phyloP scores from a whole-genome alignment of 768 basidiomycete species.

The Russula olivacea region DNA sequence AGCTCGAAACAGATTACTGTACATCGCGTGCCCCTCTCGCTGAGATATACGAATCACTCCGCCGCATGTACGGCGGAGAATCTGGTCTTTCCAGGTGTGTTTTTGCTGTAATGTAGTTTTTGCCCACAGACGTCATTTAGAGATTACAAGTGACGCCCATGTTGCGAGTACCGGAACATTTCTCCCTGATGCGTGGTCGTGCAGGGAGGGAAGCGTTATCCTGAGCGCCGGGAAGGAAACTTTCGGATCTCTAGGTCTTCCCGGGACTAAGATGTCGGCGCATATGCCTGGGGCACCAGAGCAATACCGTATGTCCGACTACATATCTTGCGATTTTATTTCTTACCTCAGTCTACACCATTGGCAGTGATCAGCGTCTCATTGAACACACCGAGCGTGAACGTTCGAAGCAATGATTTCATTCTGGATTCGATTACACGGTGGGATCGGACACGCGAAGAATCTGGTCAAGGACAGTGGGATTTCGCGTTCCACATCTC shows the following conservation, averaged over 20 bases:
- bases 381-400: conserved; percentile 3
- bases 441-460: conserved; percentile 21
- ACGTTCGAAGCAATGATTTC: conserved; percentile 17
- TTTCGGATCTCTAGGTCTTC: conserved; percentile 56
- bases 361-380: conserved; percentile 6
- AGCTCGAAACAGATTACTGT: conserved; percentile 41
- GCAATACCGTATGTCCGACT: conserved; percentile 24
- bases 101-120: conserved; percentile 27
- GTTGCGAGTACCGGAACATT: conserved; percentile 30
- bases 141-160: conserved; percentile 7
- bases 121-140: neutral
- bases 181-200: conserved; percentile 55
- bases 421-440: conserved; percentile 9
- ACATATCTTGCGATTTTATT: conserved; percentile 36
- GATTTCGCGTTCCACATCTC: conserved; percentile 21
- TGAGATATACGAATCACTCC: conserved; percentile 37
- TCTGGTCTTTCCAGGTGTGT: conserved; percentile 18
- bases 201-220: conserved; percentile 54
- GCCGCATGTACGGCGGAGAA: conserved; percentile 33
- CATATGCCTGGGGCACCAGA: conserved; percentile 42
- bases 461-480: conserved; percentile 22
- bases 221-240: conserved; percentile 50
- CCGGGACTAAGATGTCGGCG: conserved; percentile 49
- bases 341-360: neutral
- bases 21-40: conserved; percentile 41